phyloP scores from a whole-genome alignment of 202 grass and related monocot genomes.

The Cymbopogon flexuosus region DNA sequence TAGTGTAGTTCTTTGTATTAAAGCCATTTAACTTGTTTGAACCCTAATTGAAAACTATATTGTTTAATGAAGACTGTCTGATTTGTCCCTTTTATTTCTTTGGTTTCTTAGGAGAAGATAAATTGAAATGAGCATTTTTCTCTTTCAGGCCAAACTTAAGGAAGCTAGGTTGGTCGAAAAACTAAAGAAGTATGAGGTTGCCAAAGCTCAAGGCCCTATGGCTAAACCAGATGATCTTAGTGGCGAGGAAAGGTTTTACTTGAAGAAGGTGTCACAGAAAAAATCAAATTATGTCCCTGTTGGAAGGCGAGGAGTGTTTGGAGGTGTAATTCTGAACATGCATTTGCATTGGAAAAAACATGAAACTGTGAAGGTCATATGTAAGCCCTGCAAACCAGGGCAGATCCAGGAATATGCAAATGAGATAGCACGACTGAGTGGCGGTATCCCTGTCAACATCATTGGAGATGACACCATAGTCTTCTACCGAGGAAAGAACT shows the following conservation, averaged over 20 bases:
- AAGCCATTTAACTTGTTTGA: background rate
- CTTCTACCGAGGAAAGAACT: conserved; percentile 86
- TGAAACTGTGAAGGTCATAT: conserved; percentile 89
- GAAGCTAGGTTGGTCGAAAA: conserved; percentile 73
- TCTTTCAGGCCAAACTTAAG: conserved; percentile 76
- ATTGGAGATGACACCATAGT: conserved; percentile 74
- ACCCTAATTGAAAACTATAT: background rate
- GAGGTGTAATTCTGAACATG: conserved; percentile 96
- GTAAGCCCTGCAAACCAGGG: conserved; percentile 80
- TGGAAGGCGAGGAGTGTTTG: conserved; percentile 77
- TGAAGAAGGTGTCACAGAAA: conserved; percentile 92
- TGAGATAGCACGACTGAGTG: conserved; percentile 75
- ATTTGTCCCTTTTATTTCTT: conserved; percentile 1
- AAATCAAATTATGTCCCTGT: conserved; percentile 90
- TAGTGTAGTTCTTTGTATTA: background rate
- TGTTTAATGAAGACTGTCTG: background rate
- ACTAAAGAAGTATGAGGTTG: conserved; percentile 71
- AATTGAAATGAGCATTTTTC: background rate
- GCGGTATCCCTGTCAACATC: conserved; percentile 63
- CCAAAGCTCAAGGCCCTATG: conserved; percentile 64
- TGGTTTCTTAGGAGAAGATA: background rate
- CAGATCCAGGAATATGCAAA: conserved; percentile 80
- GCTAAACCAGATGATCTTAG: conserved; percentile 54
- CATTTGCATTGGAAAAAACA: conserved; percentile 98
- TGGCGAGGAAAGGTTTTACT: conserved; percentile 71